Evolutionary conservation across 306 rosid genomes (phyloP).

Genomic region (Quercus rubra): DNA sequence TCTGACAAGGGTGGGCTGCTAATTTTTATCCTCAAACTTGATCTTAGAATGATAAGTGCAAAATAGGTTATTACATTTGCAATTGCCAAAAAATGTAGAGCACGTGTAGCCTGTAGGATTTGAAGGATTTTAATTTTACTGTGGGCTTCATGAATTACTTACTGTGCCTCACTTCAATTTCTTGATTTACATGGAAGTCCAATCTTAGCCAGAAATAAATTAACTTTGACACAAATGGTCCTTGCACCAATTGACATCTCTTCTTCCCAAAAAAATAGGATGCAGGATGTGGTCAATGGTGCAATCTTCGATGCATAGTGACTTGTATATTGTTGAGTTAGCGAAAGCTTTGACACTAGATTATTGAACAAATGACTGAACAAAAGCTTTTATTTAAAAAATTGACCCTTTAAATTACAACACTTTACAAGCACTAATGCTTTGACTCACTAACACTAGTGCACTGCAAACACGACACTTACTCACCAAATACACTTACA

Average conservation of each 20-base stretch:
- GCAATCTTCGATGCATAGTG: no score
- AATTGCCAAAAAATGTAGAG: neutral
- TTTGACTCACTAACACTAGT: no score
- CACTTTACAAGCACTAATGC: no score
- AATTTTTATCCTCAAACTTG: neutral
- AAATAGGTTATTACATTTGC: neutral
- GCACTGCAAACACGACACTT: no score
- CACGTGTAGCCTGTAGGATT: neutral
- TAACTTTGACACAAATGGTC: neutral
- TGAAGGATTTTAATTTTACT: neutral
- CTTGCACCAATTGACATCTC: neutral
- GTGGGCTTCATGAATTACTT: neutral
- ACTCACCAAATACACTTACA: no score
- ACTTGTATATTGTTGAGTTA: no score
- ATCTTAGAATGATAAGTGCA: neutral
- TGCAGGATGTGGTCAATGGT: neutral
- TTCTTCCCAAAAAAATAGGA: neutral
- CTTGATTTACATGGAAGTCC: neutral
- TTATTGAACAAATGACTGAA: no score
- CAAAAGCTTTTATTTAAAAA: no score
- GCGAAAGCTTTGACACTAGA: no score
- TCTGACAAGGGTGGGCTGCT: neutral
- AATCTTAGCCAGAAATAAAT: neutral
- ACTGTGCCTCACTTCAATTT: neutral
- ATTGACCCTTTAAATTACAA: no score